Percentiles rank a stretch among this genome's conserved stretches.
phyloP scores from a whole-genome alignment of 768 basidiomycete species.

The Neoboletus subvelutipes region DNA sequence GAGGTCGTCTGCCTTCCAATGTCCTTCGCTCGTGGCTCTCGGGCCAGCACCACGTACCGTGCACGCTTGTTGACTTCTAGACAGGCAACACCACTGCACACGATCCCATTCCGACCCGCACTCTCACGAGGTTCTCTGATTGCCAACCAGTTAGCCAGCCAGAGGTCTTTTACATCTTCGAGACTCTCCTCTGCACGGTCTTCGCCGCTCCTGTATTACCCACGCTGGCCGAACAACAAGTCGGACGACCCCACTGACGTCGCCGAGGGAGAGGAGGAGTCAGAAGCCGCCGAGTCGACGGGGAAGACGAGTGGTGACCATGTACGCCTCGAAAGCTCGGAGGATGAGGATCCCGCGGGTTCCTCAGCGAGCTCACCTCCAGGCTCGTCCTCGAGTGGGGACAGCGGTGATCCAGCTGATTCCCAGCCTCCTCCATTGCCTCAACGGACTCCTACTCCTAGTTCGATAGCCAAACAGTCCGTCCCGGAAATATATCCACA shows the following conservation, averaged over 20 bases:
- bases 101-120: constrained; percentile 11
- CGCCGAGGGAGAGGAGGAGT: constrained; percentile 25
- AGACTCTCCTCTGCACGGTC: constrained; percentile 24
- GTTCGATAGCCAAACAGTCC: constrained; percentile 77
- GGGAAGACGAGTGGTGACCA: constrained; percentile 16
- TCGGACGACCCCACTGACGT: constrained; percentile 25
- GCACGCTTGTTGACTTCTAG: constrained; percentile 13
- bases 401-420: constrained; percentile 37
- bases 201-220: constrained; percentile 32
- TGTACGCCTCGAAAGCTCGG: constrained; percentile 24
- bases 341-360: constrained; percentile 34
- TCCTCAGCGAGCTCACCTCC: constrained; percentile 34
- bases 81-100: constrained; percentile 9
- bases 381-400: constrained; percentile 42
- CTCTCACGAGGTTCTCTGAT: constrained; percentile 2
- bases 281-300: constrained; percentile 26
- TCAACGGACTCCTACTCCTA: constrained; percentile 36
- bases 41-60: constrained; percentile 12
- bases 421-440: constrained; percentile 42
- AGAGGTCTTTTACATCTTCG: constrained; percentile 31
- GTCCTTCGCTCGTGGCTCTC: constrained; percentile 23
- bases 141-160: constrained; percentile 8
- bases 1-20: constrained; percentile 22
- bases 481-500: constrained; percentile 92
- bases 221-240: constrained; percentile 43